Evolutionary conservation across 805 yeast species (phyloP), one percentile per base, ranked within the genome.

Genomic region (Ogataea philodendri): DNA sequence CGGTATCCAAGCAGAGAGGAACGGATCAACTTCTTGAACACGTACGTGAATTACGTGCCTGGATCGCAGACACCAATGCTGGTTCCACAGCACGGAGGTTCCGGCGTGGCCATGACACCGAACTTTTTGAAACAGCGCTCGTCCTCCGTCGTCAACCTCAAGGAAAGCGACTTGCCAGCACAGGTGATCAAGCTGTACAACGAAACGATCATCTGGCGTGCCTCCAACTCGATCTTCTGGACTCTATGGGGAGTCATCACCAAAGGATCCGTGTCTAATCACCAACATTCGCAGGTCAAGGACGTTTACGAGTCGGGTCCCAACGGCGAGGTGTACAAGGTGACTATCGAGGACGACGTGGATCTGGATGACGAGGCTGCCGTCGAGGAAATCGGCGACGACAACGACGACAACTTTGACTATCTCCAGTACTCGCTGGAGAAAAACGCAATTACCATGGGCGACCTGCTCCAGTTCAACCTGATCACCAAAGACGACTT

Each of bases 201-300:
- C 48, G 86, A 85, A 44, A 72, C 80, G 19, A 63, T 76, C 2
- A 67, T 69, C 36, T 90, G 97, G 96, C 72, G 96, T 52, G 78
- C 94, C 1, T 67, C 86, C 0, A 90, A 77, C 15, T 82, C 82
- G 31, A 67, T 84, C 7, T 76, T 72, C 54, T 90, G 98, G 98
- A 72, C 82, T 4, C 55, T 89, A 17, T 90, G 98, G 98, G 97
- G 95, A 1, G 70, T 93, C 26, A 73, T 93, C 21, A 52, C 54
- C 26, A 48, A 45, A 20, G 62, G 62, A 13, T 33, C 52, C 3
- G 31, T 55, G 13, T 44, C 30, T 15, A 29, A 22, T 4, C 35
- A 32, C n/a, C 22, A 9, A 3, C 11, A 16, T 4, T 15, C 17
- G 19, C 17, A 10, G 4, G 9, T 22, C 11, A 11, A 28, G 11